Evolutionary conservation across 768 basidiomycete species (phyloP).

Genomic region (Tricholoma saponaceum): DNA sequence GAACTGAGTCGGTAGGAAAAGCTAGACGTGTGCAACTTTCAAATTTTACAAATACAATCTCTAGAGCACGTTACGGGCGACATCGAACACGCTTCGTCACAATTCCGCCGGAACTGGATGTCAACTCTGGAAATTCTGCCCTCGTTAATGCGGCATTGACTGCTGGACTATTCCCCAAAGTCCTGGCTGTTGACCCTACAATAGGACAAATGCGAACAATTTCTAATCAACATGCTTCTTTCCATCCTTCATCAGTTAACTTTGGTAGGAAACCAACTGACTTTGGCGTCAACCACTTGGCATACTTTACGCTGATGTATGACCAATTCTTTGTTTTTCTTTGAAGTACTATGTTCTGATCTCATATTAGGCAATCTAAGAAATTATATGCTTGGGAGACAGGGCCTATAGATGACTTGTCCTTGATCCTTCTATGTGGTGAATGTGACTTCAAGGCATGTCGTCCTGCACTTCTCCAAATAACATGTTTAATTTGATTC

Average conservation of each 20-base stretch:
- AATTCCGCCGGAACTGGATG: slow-evolving; percentile 68
- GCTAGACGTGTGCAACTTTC: slow-evolving; percentile 9
- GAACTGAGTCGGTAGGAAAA: slow-evolving; percentile 63
- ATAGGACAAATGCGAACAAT: slow-evolving; percentile 72
- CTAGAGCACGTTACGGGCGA: slow-evolving; percentile 66
- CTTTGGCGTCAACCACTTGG: slow-evolving; percentile 69
- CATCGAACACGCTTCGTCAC: slow-evolving; percentile 71
- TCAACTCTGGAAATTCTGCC: slow-evolving; percentile 58
- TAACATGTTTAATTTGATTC: background rate
- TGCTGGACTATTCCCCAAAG: slow-evolving; percentile 88
- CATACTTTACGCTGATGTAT: slow-evolving; percentile 88
- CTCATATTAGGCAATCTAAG: slow-evolving; percentile 76
- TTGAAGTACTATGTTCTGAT: slow-evolving; percentile 11
- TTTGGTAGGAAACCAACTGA: slow-evolving; percentile 65
- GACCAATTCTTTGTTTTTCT: slow-evolving; percentile 14
- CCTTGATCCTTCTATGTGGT: slow-evolving; percentile 81
- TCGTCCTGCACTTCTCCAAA: background rate
- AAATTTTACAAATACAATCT: slow-evolving; percentile 2
- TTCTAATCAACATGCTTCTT: slow-evolving; percentile 64
- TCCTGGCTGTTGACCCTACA: slow-evolving; percentile 63
- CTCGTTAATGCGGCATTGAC: slow-evolving; percentile 79
- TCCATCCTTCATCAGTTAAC: slow-evolving; percentile 93
- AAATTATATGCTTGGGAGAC: slow-evolving; percentile 93
- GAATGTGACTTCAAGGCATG: slow-evolving; percentile 81
- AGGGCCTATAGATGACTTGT: slow-evolving; percentile 80